phyloP scores from a whole-genome alignment of 768 basidiomycete species.

The Trametes villosa region DNA sequence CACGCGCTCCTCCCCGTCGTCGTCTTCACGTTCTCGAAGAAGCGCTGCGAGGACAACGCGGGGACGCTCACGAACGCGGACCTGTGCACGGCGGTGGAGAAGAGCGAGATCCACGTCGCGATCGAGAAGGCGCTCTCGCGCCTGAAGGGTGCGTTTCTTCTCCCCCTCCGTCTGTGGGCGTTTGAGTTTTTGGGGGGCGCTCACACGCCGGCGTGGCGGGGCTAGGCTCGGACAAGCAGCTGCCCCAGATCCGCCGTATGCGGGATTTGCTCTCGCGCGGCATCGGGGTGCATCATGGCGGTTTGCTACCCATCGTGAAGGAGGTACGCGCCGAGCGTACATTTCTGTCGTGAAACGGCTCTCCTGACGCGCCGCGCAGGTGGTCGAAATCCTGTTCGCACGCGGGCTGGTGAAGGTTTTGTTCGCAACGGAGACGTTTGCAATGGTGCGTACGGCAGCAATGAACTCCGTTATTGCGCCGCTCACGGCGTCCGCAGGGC shows the following conservation, averaged over 20 bases:
- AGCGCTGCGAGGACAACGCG: slow-evolving; percentile 96
- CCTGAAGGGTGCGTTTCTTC: slow-evolving; percentile 84
- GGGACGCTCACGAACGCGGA: slow-evolving; percentile 86
- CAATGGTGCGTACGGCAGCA: slow-evolving; percentile 70
- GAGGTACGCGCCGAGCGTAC: slow-evolving; percentile 65
- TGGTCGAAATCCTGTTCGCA: slow-evolving; percentile 95
- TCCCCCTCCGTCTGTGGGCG: slow-evolving; percentile 6
- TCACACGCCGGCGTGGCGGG: background rate
- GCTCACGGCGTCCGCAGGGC: slow-evolving; percentile 56
- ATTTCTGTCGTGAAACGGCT: background rate
- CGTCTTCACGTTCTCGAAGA: slow-evolving; percentile 96
- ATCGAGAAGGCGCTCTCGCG: slow-evolving; percentile 91
- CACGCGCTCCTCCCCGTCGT: slow-evolving; percentile 89
- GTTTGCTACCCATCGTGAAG: slow-evolving; percentile 94
- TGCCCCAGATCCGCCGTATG: slow-evolving; percentile 94
- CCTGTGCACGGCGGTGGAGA: slow-evolving; percentile 87
- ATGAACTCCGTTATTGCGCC: background rate
- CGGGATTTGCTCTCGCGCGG: slow-evolving; percentile 87
- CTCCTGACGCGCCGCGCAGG: slow-evolving; percentile 46
- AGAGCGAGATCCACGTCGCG: slow-evolving; percentile 94
- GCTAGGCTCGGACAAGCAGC: slow-evolving; percentile 84
- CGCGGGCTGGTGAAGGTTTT: slow-evolving; percentile 94
- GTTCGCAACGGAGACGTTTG: slow-evolving; percentile 99
- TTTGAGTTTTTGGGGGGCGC: background rate
- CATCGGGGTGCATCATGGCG: slow-evolving; percentile 97